These are phyloP conservation scores for Aspergillus sergii DNA, from an alignment of 2,329 filamentous ascomycete species.

Conservation along the genomic window DNA sequence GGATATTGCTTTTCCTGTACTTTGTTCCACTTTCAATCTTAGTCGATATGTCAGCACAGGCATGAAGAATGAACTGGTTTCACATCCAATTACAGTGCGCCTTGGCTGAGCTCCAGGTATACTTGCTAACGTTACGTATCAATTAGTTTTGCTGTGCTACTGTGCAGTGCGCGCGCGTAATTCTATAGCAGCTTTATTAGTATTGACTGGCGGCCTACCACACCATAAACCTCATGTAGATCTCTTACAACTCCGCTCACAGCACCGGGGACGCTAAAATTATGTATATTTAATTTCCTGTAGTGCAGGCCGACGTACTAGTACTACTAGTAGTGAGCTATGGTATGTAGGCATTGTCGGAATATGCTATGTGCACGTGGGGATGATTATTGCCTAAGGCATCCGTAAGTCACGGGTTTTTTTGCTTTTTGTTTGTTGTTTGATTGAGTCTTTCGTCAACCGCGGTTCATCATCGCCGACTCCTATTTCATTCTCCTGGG, in stretches of 20 bases:
- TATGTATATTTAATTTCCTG: background rate
- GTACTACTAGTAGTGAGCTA: too few species aligned
- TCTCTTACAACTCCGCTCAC: background rate
- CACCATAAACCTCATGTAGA: background rate
- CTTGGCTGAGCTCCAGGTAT: background rate
- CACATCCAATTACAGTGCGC: background rate
- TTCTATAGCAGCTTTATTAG: background rate
- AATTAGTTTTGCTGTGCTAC: background rate
- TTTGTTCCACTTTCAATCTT: constrained; percentile 13
- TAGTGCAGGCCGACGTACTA: too few species aligned
- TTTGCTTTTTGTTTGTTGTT: background rate
- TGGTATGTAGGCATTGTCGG: too few species aligned
- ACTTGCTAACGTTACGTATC: background rate
- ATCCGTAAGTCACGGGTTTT: background rate
- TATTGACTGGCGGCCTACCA: background rate
- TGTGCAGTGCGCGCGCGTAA: background rate
- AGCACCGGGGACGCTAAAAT: background rate
- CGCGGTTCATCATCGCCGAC: background rate
- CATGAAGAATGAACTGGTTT: constrained; percentile 9
- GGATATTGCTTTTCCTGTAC: constrained; percentile 20
- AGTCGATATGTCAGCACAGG: constrained; percentile 11
- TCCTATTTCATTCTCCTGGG: background rate
- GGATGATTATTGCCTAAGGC: background rate
- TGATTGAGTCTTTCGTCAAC: background rate
- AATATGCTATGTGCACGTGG: too few species aligned